Evolutionary conservation across 371 early-diverging fungal genomes (phyloP).

Genomic region (Saksenaea oblongispora): DNA sequence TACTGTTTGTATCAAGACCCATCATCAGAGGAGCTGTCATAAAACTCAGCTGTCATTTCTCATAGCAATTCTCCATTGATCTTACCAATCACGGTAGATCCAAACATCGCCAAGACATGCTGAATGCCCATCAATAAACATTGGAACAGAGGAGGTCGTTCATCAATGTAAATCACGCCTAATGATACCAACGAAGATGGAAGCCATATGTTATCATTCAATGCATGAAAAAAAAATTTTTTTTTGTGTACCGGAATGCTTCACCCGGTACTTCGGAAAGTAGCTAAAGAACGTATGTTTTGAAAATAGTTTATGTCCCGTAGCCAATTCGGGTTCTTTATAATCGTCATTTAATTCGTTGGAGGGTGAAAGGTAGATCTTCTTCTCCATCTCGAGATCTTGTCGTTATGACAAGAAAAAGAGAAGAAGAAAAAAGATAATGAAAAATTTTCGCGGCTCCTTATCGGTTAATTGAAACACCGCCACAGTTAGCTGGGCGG

Average conservation of each 20-base stretch:
- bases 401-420: slow-evolving; percentile 4
- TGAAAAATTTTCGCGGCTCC: not conserved
- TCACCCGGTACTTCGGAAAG: slow-evolving; percentile 34
- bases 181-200: not conserved
- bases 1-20: slow-evolving; percentile 60
- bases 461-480: too few species aligned
- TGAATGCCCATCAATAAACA: slow-evolving; percentile 53
- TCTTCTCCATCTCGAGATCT: slow-evolving; percentile 4
- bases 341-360: not conserved
- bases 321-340: slow-evolving; percentile 1
- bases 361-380: not conserved
- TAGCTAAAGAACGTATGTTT: slow-evolving; percentile 20
- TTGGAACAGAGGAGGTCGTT: slow-evolving; percentile 44
- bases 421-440: not conserved
- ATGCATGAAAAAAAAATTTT: not conserved
- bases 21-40: slow-evolving; percentile 45
- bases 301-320: not conserved
- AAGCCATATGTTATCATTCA: not conserved
- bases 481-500: too few species aligned
- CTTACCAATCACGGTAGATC: slow-evolving; percentile 52
- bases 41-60: not conserved
- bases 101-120: slow-evolving; percentile 64
- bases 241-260: slow-evolving; percentile 17
- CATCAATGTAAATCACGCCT: slow-evolving; percentile 48
- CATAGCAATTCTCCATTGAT: not conserved